phyloP scores from a whole-genome alignment of 2,329 filamentous ascomycete species.

The Mollisia scopiformis region DNA sequence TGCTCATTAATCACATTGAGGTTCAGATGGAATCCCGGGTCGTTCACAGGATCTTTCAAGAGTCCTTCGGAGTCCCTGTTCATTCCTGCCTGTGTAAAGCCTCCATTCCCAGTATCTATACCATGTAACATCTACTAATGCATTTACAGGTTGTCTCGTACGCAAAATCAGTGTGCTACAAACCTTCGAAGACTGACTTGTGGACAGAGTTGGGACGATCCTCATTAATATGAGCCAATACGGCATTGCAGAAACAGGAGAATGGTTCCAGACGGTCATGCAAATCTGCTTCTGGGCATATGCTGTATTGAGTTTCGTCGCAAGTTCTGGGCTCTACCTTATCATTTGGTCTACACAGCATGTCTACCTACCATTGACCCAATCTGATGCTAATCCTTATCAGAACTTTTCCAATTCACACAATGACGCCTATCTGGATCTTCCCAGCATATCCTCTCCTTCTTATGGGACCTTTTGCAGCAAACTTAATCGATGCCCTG shows the following conservation, averaged over 20 bases:
- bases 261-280: constrained; percentile 64
- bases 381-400: neutral
- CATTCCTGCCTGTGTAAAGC: constrained; percentile 65
- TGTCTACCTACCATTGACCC: constrained; percentile 20
- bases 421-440: constrained; percentile 88
- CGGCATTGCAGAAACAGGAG: constrained; percentile 62
- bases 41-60: constrained; percentile 70
- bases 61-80: constrained; percentile 82
- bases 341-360: constrained; percentile 68
- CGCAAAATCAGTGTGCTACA: constrained; percentile 22
- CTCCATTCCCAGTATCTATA: constrained; percentile 14
- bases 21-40: constrained; percentile 71
- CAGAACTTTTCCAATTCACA: constrained; percentile 65
- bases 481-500: constrained; percentile 49
- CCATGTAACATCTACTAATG: constrained; percentile 15
- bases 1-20: constrained; percentile 66
- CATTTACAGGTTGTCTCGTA: constrained; percentile 46
- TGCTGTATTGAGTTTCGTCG: constrained; percentile 64
- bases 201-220: constrained; percentile 68
- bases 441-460: constrained; percentile 84
- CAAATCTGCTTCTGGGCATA: constrained; percentile 77
- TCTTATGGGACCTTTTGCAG: constrained; percentile 72
- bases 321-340: constrained; percentile 74
- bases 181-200: neutral
- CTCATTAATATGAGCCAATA: constrained; percentile 81